Evolutionary conservation across 1,139 yeast genomes (phyloP).

Genomic region (Debaryomyces singareniensis): DNA sequence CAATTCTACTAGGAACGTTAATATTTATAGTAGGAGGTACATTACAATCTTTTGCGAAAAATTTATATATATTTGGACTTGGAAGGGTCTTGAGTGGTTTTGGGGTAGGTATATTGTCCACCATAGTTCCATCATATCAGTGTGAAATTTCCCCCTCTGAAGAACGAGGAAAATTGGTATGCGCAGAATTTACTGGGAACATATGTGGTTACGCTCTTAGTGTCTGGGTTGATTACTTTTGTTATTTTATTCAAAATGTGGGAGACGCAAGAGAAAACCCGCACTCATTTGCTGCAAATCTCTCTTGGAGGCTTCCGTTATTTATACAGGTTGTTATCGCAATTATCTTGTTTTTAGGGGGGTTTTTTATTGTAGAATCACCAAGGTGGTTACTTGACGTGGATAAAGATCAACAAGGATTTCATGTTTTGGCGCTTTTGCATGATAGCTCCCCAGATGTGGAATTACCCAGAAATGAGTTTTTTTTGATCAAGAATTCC

Average conservation of each 20-base stretch:
- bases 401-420: constrained; percentile 46
- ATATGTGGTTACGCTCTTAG: constrained; percentile 46
- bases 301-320: constrained; percentile 50
- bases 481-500: constrained; percentile 73
- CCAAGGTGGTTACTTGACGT: constrained; percentile 51
- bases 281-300: constrained; percentile 32
- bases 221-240: constrained; percentile 51
- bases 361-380: constrained; percentile 49
- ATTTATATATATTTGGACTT: constrained; percentile 35
- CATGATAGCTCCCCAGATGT: constrained; percentile 55
- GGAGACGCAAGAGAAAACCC: constrained; percentile 36
- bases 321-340: constrained; percentile 46
- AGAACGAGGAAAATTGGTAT: constrained; percentile 48
- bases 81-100: constrained; percentile 49
- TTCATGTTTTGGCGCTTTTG: constrained; percentile 74
- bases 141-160: constrained; percentile 52
- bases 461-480: constrained; percentile 44
- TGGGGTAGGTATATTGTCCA: constrained; percentile 48
- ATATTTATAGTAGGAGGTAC: constrained; percentile 46
- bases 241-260: constrained; percentile 40
- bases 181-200: constrained; percentile 52
- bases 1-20: constrained; percentile 43
- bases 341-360: constrained; percentile 39
- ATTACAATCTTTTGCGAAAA: constrained; percentile 42
- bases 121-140: constrained; percentile 50